Evolutionary conservation across 805 yeast genomes (phyloP).

Genomic region (Torulaspora franciscae): DNA sequence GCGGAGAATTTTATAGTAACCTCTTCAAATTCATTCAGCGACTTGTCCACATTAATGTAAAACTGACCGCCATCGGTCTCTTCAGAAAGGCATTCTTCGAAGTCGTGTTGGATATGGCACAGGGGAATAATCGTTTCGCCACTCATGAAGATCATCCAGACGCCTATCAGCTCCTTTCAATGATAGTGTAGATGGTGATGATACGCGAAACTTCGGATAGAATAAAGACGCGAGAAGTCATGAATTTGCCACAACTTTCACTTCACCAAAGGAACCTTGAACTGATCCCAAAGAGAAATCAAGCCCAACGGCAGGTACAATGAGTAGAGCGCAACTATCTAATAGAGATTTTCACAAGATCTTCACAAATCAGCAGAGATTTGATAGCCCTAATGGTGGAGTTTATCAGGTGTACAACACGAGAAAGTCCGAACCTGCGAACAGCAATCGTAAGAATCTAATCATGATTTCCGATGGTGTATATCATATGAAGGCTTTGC

Average conservation of each 20-base stretch:
- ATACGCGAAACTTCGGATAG: neutral
- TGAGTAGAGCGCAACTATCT: slow-evolving; percentile 22
- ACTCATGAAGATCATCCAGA: neutral
- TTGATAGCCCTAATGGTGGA: slow-evolving; percentile 31
- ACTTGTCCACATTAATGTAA: slow-evolving; percentile 41
- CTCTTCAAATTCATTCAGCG: slow-evolving; percentile 27
- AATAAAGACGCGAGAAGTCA: slow-evolving; percentile 5
- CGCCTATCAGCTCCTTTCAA: neutral
- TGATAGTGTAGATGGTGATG: neutral
- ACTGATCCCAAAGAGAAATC: neutral
- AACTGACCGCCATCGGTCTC: slow-evolving; percentile 37
- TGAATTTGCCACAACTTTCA: slow-evolving; percentile 9
- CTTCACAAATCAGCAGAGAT: slow-evolving; percentile 30
- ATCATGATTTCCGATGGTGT: slow-evolving; percentile 50
- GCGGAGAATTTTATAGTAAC: slow-evolving; percentile 28
- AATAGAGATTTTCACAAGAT: slow-evolving; percentile 30
- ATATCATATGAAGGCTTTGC: slow-evolving; percentile 47
- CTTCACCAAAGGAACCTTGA: neutral
- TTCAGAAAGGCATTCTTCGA: slow-evolving; percentile 38
- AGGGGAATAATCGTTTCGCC: slow-evolving; percentile 7
- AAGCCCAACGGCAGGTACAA: slow-evolving; percentile 3
- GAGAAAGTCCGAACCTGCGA: slow-evolving; percentile 31
- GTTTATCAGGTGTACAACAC: slow-evolving; percentile 33
- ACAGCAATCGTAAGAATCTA: slow-evolving; percentile 29
- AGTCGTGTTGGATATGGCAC: slow-evolving; percentile 43